Evolutionary conservation across 139 green algal species (phyloP), one percentile per base, ranked within the genome.

Genomic region (Eudorina sp.): DNA sequence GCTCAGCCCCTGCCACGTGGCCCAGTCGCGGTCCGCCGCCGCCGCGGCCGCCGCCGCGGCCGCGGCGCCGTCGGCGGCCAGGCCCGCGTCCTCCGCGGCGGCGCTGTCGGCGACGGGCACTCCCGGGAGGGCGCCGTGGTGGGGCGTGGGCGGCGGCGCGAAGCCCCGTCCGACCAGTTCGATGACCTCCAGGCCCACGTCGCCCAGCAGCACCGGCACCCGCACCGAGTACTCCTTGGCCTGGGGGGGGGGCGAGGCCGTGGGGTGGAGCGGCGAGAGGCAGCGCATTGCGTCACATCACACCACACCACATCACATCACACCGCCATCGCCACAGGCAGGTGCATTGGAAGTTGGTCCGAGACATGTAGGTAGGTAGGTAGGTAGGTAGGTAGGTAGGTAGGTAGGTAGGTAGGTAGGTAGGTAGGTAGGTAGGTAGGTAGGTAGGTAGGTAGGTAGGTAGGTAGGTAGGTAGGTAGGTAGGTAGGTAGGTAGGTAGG

Each of bases 161-260:
- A 90, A 93, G n/a, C 92, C 92, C 11, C 85, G 74, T 38, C 92
- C 92, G 0, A 60, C 4, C 6, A 94, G 25, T 9, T 66, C 58
- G 16, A 89, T 66, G 3, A 68, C 34, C 41, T 85, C 79, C 29
- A 55, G 53, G 40, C 40, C 40, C 34, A 88, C 92, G 43, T 91
- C 69, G n/a, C 69, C 75, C 45, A 95, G 82, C 16, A 86, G 90
- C 36, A 95, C 69, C 0, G 87, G 86, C 13, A 93, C 83, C 1
- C 36, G 53, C 80, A 84, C 55, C 0, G 11, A 29, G 34, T 89
- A 89, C 58, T 84, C 84, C 45, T 84, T 80, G 45, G 72, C 74
- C 36, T 88, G 77, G 0, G 27, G 25, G 55, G 43, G n/a, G n/a
- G n/a, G n/a, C n/a, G n/a, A n/a, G n/a, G n/a, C n/a, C n/a, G n/a